Evolutionary conservation across 768 basidiomycete genomes (phyloP), one percentile per base, ranked within the genome.

Genomic region (Pleurotus cornucopiae): DNA sequence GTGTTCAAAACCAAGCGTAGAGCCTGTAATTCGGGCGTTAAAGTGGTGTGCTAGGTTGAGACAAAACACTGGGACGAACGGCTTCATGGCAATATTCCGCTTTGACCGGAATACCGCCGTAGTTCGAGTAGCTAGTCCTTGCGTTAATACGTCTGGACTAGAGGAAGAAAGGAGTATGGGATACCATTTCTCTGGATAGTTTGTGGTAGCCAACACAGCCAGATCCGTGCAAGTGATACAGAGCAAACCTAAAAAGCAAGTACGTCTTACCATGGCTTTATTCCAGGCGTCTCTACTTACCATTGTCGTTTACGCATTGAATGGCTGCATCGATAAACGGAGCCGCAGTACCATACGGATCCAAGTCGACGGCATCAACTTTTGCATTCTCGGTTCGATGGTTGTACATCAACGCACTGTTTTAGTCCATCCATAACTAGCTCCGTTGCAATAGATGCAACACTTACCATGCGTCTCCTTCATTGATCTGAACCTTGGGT

Each of bases 171-270:
- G 7, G n/a, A 16, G 5, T 20, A 13, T 23, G 5, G 18, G 74
- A 58, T 62, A 93, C 96, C 93, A 94, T 83, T 99, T 99, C 69
- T 99, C 97, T 3, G 95, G 88, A 68, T 90, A 97, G 67, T 98
- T 98, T 9, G 81, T 85, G 2, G 94, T 94, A 0, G 95, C 97
- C 20, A 98, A 78, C 7, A 99, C 94, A 5, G 94, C 83, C 58
- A 97, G 76, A 68, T 99, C 97, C 1, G 97, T 99, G 71, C 97
- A 98, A 21, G 97, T 99, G 39, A 99, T 87, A 63, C 92, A 94
- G 1, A 99, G 76, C 26, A 99, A 72, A 51, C 96, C 94, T 58
- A 18, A n/a, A 11, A 37, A 44, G 23, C 6, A 12, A 34, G 39
- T 23, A 43, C 21, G 52, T 41, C 14, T 46, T 7, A 30, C 21